phyloP scores from a whole-genome alignment of 345 rosid genomes.

The Eucalyptus cladocalyx region DNA sequence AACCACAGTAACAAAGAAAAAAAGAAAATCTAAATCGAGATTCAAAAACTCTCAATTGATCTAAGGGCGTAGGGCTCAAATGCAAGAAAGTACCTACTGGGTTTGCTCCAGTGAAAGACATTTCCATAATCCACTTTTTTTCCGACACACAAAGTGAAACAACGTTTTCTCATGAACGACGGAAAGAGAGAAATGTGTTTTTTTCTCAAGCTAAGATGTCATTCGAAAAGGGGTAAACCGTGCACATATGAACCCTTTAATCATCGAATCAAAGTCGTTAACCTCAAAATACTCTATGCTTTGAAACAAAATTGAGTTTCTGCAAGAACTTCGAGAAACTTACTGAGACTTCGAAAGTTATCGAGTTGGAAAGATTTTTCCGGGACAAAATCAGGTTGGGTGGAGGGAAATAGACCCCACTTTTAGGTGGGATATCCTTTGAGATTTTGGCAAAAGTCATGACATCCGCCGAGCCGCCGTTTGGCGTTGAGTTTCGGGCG shows the following conservation, averaged over 20 bases:
- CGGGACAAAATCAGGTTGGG: background rate
- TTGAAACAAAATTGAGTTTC: background rate
- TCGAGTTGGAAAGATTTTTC: background rate
- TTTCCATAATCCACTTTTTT: too few species aligned
- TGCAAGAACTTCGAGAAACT: too few species aligned
- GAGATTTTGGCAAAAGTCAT: background rate
- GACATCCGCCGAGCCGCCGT: background rate
- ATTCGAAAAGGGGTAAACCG: rapidly evolving
- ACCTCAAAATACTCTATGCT: background rate
- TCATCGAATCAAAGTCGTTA: background rate
- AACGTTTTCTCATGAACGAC: rapidly evolving
- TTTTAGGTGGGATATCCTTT: background rate
- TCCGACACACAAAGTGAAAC: too few species aligned
- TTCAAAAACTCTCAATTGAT: background rate
- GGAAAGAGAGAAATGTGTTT: background rate
- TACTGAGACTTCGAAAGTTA: rapidly evolving
- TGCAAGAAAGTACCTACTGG: background rate
- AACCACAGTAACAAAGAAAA: background rate
- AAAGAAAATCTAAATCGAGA: background rate
- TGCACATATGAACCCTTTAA: background rate
- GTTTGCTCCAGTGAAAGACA: background rate
- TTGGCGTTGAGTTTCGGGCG: background rate
- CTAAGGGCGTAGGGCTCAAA: background rate
- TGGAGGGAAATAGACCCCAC: background rate
- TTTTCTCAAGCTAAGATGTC: rapidly evolving